phyloP scores from a whole-genome alignment of 1,284 basidiomycete species.

The Neonothopanus nambi region DNA sequence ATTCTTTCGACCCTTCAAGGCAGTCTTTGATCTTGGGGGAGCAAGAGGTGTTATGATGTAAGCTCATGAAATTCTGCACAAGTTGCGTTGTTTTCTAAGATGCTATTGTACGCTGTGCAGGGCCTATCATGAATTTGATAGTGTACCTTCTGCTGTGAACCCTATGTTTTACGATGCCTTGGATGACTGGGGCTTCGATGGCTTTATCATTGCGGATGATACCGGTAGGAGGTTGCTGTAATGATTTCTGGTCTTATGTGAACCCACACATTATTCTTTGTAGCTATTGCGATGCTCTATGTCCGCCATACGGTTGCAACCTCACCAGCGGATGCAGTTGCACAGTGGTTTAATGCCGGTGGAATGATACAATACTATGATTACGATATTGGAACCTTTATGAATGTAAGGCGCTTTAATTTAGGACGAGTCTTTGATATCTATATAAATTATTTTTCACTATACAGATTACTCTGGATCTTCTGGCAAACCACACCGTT shows the following conservation, averaged over 20 bases:
- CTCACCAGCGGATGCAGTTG: conserved; percentile 24
- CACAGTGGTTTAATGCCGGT: conserved; percentile 33
- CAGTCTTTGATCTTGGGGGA: conserved; percentile 27
- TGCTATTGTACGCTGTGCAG: conserved; percentile 10
- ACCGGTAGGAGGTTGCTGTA: conserved; percentile 14
- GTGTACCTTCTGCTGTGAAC: conserved; percentile 26
- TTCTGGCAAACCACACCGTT: conserved; percentile 1
- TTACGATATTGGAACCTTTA: conserved; percentile 22
- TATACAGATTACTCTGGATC: conserved; percentile 8
- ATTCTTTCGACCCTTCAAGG: conserved; percentile 31
- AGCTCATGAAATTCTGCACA: not conserved
- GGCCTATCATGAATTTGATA: conserved; percentile 30
- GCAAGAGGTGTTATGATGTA: conserved; percentile 32
- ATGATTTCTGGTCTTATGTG: not conserved
- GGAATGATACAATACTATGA: conserved; percentile 31
- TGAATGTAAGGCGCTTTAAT: conserved; percentile 18
- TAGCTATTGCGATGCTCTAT: conserved; percentile 23
- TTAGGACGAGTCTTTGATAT: not conserved
- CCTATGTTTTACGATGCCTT: conserved; percentile 27
- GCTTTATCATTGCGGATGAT: conserved; percentile 29
- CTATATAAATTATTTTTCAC: conserved; percentile 14
- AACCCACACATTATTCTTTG: not conserved
- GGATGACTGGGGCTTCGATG: conserved; percentile 27
- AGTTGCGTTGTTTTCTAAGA: not conserved
- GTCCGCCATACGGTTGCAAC: conserved; percentile 22